Evolutionary conservation across 768 basidiomycete genomes (phyloP).

Genomic region (Phanerodontia chrysosporium): DNA sequence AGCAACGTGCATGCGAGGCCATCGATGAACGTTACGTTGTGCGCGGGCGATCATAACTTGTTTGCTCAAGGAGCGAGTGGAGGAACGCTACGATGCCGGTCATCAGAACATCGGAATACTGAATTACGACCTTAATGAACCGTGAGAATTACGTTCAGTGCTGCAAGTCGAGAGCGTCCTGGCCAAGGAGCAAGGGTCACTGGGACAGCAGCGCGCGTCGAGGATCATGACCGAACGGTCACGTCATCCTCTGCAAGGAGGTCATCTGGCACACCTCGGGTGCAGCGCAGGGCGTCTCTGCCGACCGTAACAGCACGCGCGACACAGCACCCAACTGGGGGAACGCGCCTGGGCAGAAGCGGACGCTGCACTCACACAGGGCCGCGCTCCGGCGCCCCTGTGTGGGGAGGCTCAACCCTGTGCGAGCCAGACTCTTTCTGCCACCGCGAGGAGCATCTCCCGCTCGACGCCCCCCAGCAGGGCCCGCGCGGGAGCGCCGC

Average conservation of each 20-base stretch:
- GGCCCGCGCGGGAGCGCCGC: neutral
- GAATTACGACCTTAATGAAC: neutral
- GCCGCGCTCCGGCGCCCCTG: no score
- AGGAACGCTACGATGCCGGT: neutral
- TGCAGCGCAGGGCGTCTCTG: neutral
- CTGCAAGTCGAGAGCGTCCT: neutral
- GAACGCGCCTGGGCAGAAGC: neutral
- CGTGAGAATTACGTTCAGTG: neutral
- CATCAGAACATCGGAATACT: neutral
- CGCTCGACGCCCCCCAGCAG: conserved; percentile 5
- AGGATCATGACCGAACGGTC: neutral
- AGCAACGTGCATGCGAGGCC: neutral
- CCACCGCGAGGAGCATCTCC: conserved; percentile 12
- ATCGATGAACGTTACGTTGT: neutral
- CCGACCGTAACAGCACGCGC: neutral
- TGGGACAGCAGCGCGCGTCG: neutral
- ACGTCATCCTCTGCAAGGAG: neutral
- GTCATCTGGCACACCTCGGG: neutral
- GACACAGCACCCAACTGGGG: neutral
- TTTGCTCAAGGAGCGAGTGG: neutral
- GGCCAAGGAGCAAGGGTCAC: neutral
- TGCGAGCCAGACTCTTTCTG: conserved; percentile 10
- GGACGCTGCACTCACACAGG: neutral
- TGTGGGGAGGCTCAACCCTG: neutral
- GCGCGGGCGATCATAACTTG: neutral